Evolutionary conservation across 2,329 filamentous ascomycete genomes (phyloP), one percentile per base, ranked within the genome.

Genomic region (Periconia sp.): DNA sequence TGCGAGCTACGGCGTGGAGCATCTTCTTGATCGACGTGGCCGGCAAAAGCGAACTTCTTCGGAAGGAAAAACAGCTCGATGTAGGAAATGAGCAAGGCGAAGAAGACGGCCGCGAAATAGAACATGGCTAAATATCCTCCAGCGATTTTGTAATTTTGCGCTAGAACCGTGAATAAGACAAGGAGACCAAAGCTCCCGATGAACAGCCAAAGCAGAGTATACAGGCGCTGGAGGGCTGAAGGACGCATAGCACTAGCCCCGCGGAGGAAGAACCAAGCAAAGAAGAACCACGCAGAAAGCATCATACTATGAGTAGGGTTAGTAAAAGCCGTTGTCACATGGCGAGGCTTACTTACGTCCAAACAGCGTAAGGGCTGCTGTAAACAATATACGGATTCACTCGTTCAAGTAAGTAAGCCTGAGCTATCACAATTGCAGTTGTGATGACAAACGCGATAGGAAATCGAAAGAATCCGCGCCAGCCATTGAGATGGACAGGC

Each of bases 341-440:
- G n/a, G n/a, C n/a, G n/a, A n/a, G n/a, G 13, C 3, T 17, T 5
- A 56, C 57, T 30, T 61, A 73, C 68, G 67, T 71, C 89, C 91
- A 95, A 61, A 96, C 87, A 4, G 88, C 79, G 66, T 94, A 97
- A 34, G 85, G 80, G 58, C 88, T 95, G 71, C 89, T 92, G 73
- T 96, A 94, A n/a, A 94, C 77, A 57, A 97, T 90, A 58, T 89
- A 81, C 1, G 92, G 91, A 63, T 97, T 97, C 63, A 92, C 74
- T 68, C 94, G 95, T 25, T 82, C 82, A 29, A 95, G 61, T 37
- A 97, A 71, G 55, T 88, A 88, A 1, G 88, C 87, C 13, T 89
- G 77, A 0, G 83, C 88, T 17, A 95, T 68, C 0, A 87, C 83
- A n/a, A 87, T 73, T 1, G 78, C 84, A 1, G 81, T 82, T 1